Percentiles rank a stretch among this genome's conserved stretches.
Conservation (phyloP, 306 rosid species). For the Sesbania bispinosa region DNA sequence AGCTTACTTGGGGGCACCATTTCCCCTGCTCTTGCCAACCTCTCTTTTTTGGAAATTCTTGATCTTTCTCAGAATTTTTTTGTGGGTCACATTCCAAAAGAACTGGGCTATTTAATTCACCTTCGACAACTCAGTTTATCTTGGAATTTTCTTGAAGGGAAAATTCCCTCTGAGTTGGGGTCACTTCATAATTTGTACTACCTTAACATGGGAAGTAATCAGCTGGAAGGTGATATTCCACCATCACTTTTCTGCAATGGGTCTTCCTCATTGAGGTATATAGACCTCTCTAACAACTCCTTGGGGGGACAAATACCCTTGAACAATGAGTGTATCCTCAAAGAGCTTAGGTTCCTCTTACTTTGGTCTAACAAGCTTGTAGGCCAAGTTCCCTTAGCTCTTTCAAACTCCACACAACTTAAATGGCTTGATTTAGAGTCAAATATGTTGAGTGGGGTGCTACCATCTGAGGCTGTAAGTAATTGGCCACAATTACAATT, state of each 20-base stretch:
- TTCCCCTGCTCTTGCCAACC: conserved; percentile 66
- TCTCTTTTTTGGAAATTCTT: conserved; percentile 66
- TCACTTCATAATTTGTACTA: conserved; percentile 58
- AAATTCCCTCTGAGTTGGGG: conserved; percentile 60
- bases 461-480: conserved; percentile 50
- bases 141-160: conserved; percentile 58
- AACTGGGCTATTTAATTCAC: conserved; percentile 50
- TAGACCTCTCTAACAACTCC: conserved; percentile 85
- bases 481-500: conserved; percentile 59
- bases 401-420: conserved; percentile 65
- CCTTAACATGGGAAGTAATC: conserved; percentile 74
- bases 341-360: conserved; percentile 55
- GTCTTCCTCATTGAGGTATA: conserved; percentile 60
- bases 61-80: conserved; percentile 74
- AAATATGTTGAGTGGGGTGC: conserved; percentile 62
- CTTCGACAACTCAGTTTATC: conserved; percentile 65
- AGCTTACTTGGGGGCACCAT: conserved; percentile 58
- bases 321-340: conserved; percentile 48
- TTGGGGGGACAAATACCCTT: conserved; percentile 63
- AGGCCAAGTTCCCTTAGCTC: conserved; percentile 65
- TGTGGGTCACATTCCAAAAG: conserved; percentile 66
- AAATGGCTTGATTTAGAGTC: conserved; percentile 88
- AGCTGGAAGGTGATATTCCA: conserved; percentile 59
- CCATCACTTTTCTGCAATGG: conserved; percentile 63
- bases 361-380: conserved; percentile 81